These are phyloP conservation scores for Sordariomycetes sp. DNA, from an alignment of 2,329 filamentous ascomycete species.

Conservation along the genomic window DNA sequence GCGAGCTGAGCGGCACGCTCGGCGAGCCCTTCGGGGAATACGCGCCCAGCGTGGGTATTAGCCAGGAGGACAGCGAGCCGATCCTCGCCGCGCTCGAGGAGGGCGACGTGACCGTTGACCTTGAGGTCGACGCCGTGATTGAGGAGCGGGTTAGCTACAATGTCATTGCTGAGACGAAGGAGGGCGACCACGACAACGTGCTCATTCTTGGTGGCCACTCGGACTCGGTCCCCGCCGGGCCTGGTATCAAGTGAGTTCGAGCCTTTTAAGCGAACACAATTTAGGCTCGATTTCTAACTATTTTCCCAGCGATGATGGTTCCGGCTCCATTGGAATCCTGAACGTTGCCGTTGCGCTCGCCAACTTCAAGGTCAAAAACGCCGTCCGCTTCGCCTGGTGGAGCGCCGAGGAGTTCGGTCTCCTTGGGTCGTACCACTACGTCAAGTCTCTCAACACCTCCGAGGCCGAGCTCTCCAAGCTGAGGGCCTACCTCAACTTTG, in stretches of 20 bases:
- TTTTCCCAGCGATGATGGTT: constrained; percentile 39
- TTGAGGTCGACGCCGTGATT: constrained; percentile 35
- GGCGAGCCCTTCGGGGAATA: constrained; percentile 34
- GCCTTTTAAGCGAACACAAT: background rate
- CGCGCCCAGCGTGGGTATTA: constrained; percentile 41
- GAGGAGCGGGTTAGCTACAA: constrained; percentile 37
- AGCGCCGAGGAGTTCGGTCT: constrained; percentile 39
- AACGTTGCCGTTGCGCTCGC: constrained; percentile 31
- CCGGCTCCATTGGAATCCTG: constrained; percentile 37
- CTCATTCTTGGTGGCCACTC: constrained; percentile 36
- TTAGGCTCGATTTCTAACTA: background rate
- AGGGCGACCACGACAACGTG: constrained; percentile 35
- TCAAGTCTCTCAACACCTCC: constrained; percentile 25
- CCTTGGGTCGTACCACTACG: constrained; percentile 38
- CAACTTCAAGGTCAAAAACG: constrained; percentile 33
- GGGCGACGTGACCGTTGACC: constrained; percentile 19
- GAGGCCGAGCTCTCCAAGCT: constrained; percentile 37
- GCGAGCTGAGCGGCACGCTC: constrained; percentile 40
- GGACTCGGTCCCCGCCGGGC: constrained; percentile 35
- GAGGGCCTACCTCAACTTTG: constrained; percentile 44
- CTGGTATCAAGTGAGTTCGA: constrained; percentile 41
- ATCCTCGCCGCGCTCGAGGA: constrained; percentile 18
- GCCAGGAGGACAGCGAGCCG: constrained; percentile 29
- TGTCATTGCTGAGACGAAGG: constrained; percentile 36
- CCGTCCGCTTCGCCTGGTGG: constrained; percentile 40